phyloP scores from a whole-genome alignment of 1,284 basidiomycete genomes.

The Papiliotrema laurentii region DNA sequence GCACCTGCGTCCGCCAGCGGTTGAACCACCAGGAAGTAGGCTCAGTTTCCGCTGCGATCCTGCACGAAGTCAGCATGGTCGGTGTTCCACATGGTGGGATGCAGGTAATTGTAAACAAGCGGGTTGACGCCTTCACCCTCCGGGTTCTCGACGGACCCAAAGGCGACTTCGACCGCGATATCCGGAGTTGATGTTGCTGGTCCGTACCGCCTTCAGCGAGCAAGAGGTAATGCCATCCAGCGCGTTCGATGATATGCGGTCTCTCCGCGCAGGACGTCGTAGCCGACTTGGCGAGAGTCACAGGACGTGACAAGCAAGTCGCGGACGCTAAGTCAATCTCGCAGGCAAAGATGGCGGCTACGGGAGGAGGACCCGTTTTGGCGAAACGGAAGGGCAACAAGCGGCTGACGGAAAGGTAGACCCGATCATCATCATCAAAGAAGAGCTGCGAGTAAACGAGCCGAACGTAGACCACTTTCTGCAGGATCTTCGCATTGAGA shows the following conservation, averaged over 20 bases:
- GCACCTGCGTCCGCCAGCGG: not conserved
- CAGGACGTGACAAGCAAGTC: not conserved
- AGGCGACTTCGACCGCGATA: not conserved
- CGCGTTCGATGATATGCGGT: slow-evolving; percentile 20
- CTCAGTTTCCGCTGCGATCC: slow-evolving; percentile 16
- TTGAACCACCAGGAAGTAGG: slow-evolving; percentile 20
- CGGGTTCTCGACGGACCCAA: not conserved
- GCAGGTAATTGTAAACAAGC: slow-evolving; percentile 16
- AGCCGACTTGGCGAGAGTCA: not conserved
- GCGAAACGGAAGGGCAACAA: not conserved
- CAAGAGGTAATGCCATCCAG: slow-evolving; percentile 23
- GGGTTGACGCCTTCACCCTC: slow-evolving; percentile 10
- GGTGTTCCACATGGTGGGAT: slow-evolving; percentile 6
- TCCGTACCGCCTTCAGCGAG: slow-evolving; percentile 33
- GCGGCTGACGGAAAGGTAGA: slow-evolving; percentile 5
- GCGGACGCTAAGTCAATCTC: slow-evolving; percentile 7
- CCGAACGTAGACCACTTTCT: too few species aligned
- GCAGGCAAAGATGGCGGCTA: not conserved
- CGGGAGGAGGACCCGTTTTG: not conserved
- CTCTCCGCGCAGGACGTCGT: slow-evolving; percentile 20
- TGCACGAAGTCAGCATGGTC: slow-evolving; percentile 25
- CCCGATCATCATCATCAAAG: slow-evolving; percentile 20
- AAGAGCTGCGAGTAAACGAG: slow-evolving; percentile 16
- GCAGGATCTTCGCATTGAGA: too few species aligned
- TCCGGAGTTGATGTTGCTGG: not conserved